These are phyloP conservation scores for Suillus placidus DNA, from an alignment of 768 basidiomycete genomes.

Conservation along the genomic window DNA sequence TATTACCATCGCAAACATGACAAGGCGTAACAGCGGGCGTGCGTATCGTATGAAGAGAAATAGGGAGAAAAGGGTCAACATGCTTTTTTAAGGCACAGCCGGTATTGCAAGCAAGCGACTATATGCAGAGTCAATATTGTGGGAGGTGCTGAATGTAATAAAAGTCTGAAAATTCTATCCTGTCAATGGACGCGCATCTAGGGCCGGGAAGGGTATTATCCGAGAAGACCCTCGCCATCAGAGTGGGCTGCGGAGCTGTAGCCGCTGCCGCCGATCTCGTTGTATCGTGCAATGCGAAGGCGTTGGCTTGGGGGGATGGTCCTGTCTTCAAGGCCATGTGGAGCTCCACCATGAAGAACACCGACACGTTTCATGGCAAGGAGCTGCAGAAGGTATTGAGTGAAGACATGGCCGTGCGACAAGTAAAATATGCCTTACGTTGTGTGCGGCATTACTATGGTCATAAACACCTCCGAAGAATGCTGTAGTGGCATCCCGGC, in stretches of 20 bases:
- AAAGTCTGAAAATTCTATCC: slow-evolving; percentile 2
- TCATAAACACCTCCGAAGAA: slow-evolving; percentile 94
- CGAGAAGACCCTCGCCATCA: slow-evolving; percentile 56
- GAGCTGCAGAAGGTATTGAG: slow-evolving; percentile 17
- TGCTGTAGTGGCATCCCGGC: slow-evolving; percentile 89
- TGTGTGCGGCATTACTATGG: slow-evolving; percentile 87
- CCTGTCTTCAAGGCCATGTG: slow-evolving; percentile 62
- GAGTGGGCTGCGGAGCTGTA: slow-evolving; percentile 59
- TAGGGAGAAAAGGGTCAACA: background rate
- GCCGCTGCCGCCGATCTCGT: slow-evolving; percentile 51
- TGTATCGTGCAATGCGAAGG: slow-evolving; percentile 68
- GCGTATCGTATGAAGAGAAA: slow-evolving; percentile 18
- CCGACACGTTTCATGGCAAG: slow-evolving; percentile 60
- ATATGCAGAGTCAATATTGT: slow-evolving; percentile 10
- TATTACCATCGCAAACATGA: slow-evolving; percentile 15
- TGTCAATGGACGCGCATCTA: background rate
- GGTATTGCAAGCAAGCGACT: slow-evolving; percentile 13
- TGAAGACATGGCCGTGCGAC: background rate
- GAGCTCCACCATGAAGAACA: slow-evolving; percentile 52
- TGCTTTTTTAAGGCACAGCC: slow-evolving; percentile 5
- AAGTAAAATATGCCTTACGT: slow-evolving; percentile 45
- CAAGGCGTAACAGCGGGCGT: slow-evolving; percentile 15
- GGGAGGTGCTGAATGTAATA: background rate
- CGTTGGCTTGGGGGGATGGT: slow-evolving; percentile 73
- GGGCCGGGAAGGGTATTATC: slow-evolving; percentile 23